These are phyloP conservation scores for Lumnitzera littorea DNA, from an alignment of 345 rosid species.

Conservation along the genomic window DNA sequence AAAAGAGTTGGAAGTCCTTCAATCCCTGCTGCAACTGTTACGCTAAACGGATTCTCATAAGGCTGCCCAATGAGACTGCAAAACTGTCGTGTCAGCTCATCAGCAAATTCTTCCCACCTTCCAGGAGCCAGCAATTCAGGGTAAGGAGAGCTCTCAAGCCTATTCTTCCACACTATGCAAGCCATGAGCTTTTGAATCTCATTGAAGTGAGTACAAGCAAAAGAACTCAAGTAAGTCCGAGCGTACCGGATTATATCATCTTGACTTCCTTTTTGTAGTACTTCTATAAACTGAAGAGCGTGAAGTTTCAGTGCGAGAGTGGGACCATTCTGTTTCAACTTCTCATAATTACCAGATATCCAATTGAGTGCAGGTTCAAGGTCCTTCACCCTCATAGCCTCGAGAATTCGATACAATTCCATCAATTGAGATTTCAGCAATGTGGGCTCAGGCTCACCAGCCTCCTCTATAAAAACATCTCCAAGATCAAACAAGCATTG, in stretches of 20 bases:
- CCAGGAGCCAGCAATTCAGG: constrained; percentile 34
- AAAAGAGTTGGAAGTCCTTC: constrained; percentile 57
- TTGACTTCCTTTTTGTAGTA: constrained; percentile 42
- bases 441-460: constrained; percentile 38
- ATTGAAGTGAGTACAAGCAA: constrained; percentile 23
- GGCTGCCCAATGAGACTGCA: constrained; percentile 50
- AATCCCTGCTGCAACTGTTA: constrained; percentile 47
- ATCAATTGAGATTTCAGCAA: constrained; percentile 34
- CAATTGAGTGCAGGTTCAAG: constrained; percentile 67
- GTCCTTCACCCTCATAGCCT: constrained; percentile 42
- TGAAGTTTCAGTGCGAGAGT: constrained; percentile 51
- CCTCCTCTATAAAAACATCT: constrained; percentile 54
- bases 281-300: constrained; percentile 47
- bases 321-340: constrained; percentile 34
- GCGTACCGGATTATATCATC: constrained; percentile 53
- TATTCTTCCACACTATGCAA: constrained; percentile 40
- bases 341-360: constrained; percentile 40
- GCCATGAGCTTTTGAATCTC: constrained; percentile 44
- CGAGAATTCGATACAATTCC: constrained; percentile 41
- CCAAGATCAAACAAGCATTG: constrained; percentile 72
- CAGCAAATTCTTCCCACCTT: constrained; percentile 35
- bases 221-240: constrained; percentile 38
- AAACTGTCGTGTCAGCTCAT: constrained; percentile 38
- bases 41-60: constrained; percentile 31
- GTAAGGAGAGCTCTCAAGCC: constrained; percentile 44